Conservation (phyloP, 129 eudicot species). For the Lactuca sativa region DNA sequence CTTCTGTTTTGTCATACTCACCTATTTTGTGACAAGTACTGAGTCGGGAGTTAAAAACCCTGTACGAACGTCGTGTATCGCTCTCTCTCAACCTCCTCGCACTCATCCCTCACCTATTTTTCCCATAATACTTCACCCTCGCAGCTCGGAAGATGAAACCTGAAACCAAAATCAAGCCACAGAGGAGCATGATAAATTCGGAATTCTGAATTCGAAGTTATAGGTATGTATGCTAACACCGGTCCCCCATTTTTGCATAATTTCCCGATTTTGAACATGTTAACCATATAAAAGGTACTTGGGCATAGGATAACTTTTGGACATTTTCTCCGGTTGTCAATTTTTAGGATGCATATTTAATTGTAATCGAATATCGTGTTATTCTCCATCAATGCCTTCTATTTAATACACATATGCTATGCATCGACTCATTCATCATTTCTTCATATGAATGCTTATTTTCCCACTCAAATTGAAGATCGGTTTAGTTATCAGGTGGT, state of each 20-base stretch:
- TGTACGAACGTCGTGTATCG: neutral
- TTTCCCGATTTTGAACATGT: neutral
- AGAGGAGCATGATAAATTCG: conserved; percentile 7
- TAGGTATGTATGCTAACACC: conserved; percentile 16
- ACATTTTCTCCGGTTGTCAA: conserved; percentile 1
- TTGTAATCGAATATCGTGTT: neutral
- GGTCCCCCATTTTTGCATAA: neutral
- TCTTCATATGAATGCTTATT: conserved; percentile 1
- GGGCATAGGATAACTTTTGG: neutral
- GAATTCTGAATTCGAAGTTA: neutral
- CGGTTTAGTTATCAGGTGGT: neutral
- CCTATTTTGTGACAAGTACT: neutral
- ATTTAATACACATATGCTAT: neutral
- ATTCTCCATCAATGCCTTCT: conserved; percentile 5
- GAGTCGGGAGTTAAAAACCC: conserved; percentile 5
- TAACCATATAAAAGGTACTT: neutral
- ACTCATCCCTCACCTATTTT: neutral
- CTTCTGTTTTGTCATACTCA: neutral
- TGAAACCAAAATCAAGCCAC: conserved; percentile 4
- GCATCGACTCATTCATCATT: conserved; percentile 2
- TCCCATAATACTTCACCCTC: conserved; percentile 5
- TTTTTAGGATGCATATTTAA: conserved; percentile 1
- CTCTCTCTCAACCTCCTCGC: conserved; percentile 3
- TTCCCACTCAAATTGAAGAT: neutral
- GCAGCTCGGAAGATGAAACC: neutral